These are phyloP conservation scores for Gossypium stocksii DNA, from an alignment of 345 rosid genomes.

Conservation along the genomic window DNA sequence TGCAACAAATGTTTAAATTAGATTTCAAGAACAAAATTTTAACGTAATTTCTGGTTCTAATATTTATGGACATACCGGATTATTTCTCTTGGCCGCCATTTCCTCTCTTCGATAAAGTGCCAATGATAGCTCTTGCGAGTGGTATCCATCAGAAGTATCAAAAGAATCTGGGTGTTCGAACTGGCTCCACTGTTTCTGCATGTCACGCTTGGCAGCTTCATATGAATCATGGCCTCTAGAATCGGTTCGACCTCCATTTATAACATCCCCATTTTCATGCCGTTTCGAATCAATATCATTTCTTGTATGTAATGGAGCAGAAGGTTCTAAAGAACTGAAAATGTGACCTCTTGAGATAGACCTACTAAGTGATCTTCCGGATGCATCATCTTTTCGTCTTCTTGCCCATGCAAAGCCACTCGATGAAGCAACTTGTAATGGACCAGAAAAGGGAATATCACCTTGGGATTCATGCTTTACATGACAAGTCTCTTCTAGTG, in stretches of 20 bases:
- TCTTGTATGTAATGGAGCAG: constrained; percentile 37
- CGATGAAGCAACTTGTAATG: constrained; percentile 73
- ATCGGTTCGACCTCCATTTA: constrained; percentile 34
- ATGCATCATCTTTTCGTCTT: constrained; percentile 60
- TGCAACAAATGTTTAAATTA: constrained; percentile 17
- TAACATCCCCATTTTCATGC: constrained; percentile 33
- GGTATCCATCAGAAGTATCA: constrained; percentile 82
- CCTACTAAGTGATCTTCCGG: constrained; percentile 46
- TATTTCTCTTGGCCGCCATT: constrained; percentile 54
- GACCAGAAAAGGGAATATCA: constrained; percentile 85
- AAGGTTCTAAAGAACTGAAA: constrained; percentile 44
- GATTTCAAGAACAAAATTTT: constrained; percentile 18
- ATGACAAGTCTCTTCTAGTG: constrained; percentile 57
- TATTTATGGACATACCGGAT: constrained; percentile 53
- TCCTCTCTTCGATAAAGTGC: constrained; percentile 67
- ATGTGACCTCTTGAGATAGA: constrained; percentile 62
- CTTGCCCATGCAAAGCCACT: constrained; percentile 96
- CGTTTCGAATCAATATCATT: constrained; percentile 40
- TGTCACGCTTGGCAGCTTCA: constrained; percentile 49
- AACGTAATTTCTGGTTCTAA: constrained; percentile 20
- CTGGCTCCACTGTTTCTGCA: constrained; percentile 69
- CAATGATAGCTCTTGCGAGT: constrained; percentile 76
- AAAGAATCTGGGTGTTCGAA: constrained; percentile 82
- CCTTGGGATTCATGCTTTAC: constrained; percentile 86
- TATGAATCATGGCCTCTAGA: constrained; percentile 53